Conservation (phyloP, 495 filamentous ascomycete genomes). For the Podospora anserina region DNA sequence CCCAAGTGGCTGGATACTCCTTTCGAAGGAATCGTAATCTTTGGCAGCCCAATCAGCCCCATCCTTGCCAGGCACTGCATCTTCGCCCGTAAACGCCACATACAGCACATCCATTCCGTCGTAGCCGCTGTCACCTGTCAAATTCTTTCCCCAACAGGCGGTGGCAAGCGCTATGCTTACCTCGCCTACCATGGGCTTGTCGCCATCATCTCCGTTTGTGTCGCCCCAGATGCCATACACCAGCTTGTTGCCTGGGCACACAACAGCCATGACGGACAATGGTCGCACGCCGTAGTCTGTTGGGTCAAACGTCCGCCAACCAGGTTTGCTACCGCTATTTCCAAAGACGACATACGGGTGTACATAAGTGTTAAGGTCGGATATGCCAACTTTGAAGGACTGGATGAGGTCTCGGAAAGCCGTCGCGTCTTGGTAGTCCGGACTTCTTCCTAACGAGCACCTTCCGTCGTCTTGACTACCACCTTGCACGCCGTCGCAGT, state of each 20-base stretch:
- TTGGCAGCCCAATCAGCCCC: constrained; percentile 50
- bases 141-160: constrained; percentile 47
- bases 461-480: constrained; percentile 43
- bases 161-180: constrained; percentile 56
- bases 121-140: constrained; percentile 52
- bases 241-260: constrained; percentile 56
- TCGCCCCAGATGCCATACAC: constrained; percentile 68
- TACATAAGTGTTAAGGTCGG: constrained; percentile 58
- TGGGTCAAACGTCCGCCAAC: constrained; percentile 50
- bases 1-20: constrained; percentile 47
- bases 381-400: constrained; percentile 41
- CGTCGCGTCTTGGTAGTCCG: constrained; percentile 52
- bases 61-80: constrained; percentile 47
- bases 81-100: constrained; percentile 50
- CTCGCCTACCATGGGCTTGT: constrained; percentile 51
- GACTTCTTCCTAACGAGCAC: constrained; percentile 42
- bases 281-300: constrained; percentile 50
- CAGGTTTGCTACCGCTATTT: constrained; percentile 42
- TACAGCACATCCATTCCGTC: constrained; percentile 51
- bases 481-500: constrained; percentile 59
- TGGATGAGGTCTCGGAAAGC: constrained; percentile 50
- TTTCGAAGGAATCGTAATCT: constrained; percentile 44
- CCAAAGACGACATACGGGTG: constrained; percentile 68
- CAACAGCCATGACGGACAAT: constrained; percentile 61
- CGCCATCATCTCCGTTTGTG: constrained; percentile 53